phyloP scores from a whole-genome alignment of 768 basidiomycete genomes.

The Serendipita sp. region DNA sequence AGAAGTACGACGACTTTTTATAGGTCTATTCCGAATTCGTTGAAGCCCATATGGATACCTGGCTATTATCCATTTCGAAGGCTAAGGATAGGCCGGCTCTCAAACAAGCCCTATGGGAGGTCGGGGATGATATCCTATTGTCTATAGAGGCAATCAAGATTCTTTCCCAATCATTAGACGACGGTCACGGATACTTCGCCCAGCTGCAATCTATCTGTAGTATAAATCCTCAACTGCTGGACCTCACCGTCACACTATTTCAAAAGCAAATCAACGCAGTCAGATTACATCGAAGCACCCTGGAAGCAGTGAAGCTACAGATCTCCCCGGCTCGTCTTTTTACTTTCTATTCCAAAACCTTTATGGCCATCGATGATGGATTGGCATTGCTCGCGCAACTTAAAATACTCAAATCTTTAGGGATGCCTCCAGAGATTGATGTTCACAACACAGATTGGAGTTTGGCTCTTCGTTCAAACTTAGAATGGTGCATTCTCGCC shows the following conservation, averaged over 20 bases:
- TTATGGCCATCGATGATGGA: not conserved
- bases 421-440: not conserved
- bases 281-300: not conserved
- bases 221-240: not conserved
- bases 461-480: not conserved
- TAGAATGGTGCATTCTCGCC: not conserved
- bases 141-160: not conserved
- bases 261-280: not conserved
- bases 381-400: not conserved
- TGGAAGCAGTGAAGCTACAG: not conserved
- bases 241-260: not conserved
- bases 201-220: not conserved
- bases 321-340: not conserved
- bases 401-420: not conserved
- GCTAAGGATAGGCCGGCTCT: not conserved
- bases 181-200: not conserved
- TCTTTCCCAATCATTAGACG: not conserved
- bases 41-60: not conserved
- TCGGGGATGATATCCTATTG: not conserved
- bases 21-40: not conserved
- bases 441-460: not conserved
- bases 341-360: not conserved
- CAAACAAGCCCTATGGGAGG: not conserved
- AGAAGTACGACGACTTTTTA: not conserved
- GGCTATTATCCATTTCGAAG: not conserved